Conservation (phyloP, 2,329 filamentous ascomycete species). For the Colletotrichum sp. region DNA sequence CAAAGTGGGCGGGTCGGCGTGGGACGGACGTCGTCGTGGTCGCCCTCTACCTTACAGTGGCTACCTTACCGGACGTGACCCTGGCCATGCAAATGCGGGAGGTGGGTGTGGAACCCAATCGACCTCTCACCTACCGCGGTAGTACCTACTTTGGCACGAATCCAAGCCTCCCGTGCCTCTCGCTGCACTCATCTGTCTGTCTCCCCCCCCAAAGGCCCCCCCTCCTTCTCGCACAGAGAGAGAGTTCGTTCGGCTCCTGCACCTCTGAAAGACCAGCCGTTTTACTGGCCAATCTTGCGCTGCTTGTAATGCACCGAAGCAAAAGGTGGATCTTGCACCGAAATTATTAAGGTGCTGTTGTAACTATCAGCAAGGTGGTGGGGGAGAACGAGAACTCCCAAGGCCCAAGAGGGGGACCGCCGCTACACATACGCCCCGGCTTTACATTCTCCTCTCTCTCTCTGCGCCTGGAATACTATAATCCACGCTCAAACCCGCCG, state of each 20-base stretch:
- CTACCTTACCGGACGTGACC: not conserved
- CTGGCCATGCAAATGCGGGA: conserved; percentile 1
- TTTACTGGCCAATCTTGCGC: conserved; percentile 7
- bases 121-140: not conserved
- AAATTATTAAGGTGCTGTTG: conserved; percentile 12
- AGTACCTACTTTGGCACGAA: not conserved
- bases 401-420: not conserved
- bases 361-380: conserved; percentile 1
- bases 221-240: not conserved
- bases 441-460: not conserved
- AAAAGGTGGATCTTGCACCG: conserved; percentile 20
- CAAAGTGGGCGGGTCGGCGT: conserved; percentile 2
- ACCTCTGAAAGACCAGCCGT: not conserved
- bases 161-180: not conserved
- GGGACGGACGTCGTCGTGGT: not conserved
- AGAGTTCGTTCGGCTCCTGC: not conserved
- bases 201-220: not conserved
- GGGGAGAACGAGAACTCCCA: not conserved
- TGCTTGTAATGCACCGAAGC: conserved; percentile 10
- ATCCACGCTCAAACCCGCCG: not conserved
- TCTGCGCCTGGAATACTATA: not conserved
- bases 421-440: not conserved
- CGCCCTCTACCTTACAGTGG: not conserved
- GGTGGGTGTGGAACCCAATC: conserved; percentile 12
- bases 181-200: not conserved